Percentiles rank a stretch among this genome's conserved stretches.
These are phyloP conservation scores for Evernia prunastri DNA, from an alignment of 495 filamentous ascomycete species.

Conservation along the genomic window DNA sequence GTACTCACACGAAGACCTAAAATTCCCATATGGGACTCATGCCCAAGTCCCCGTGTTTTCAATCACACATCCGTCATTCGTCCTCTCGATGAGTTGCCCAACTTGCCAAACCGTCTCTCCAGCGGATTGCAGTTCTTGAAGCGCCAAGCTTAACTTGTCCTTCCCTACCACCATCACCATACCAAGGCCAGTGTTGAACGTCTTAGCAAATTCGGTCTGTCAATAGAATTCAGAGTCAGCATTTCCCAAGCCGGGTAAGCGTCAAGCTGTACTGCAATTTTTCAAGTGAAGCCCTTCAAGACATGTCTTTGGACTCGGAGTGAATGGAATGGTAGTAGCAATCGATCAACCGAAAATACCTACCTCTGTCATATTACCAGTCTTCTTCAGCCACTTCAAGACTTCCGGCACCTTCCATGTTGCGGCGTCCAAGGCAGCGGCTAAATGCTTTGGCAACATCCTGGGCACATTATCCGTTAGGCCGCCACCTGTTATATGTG, in stretches of 20 bases:
- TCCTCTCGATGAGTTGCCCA: conserved; percentile 55
- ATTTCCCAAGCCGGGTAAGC: too few relatives aligned
- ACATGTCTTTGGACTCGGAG: too few relatives aligned
- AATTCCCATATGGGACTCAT: too few relatives aligned
- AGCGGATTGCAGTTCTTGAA: conserved; percentile 46
- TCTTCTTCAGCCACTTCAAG: conserved; percentile 75
- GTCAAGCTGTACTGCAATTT: too few relatives aligned
- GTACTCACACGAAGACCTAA: too few relatives aligned
- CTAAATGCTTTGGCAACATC: conserved; percentile 72
- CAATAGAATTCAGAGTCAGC: too few relatives aligned
- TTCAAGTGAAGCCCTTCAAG: too few relatives aligned
- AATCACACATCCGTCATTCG: conserved; percentile 58
- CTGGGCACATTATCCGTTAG: conserved; percentile 87
- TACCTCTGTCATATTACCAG: too few relatives aligned
- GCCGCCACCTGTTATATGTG: conserved; percentile 94
- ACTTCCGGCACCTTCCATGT: conserved; percentile 67
- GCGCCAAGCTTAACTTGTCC: conserved; percentile 48
- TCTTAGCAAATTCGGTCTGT: conserved; percentile 74
- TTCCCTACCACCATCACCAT: conserved; percentile 78
- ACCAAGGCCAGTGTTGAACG: conserved; percentile 92
- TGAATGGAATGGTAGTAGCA: too few relatives aligned
- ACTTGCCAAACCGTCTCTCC: conserved; percentile 77
- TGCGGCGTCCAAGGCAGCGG: conserved; percentile 67
- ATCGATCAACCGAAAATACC: too few relatives aligned
- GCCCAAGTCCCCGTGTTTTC: too few relatives aligned